phyloP scores from a whole-genome alignment of 1,284 basidiomycete genomes.

The Malassezia pachydermatis region DNA sequence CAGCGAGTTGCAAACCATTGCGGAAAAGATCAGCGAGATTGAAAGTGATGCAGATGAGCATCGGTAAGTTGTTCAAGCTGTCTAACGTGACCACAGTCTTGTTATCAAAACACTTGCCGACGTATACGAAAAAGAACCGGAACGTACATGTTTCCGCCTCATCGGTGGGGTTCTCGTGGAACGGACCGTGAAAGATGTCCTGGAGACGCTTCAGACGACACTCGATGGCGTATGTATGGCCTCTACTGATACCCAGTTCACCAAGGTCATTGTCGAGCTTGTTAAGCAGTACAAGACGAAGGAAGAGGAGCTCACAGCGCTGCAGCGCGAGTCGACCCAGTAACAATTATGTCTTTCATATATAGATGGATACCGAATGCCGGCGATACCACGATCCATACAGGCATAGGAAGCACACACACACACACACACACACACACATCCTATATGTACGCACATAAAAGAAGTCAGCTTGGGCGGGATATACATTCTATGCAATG shows the following conservation, averaged over 20 bases:
- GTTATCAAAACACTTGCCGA: constrained; percentile 74
- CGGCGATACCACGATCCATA: no score
- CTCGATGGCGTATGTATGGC: constrained; percentile 35
- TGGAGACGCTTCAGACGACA: constrained; percentile 57
- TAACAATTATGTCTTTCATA: no score
- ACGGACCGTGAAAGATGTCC: constrained; percentile 86
- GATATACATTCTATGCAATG: no score
- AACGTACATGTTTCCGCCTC: constrained; percentile 88
- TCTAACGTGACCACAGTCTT: constrained; percentile 54
- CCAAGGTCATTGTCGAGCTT: constrained; percentile 36
- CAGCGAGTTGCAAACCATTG: constrained; percentile 41
- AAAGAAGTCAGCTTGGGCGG: no score
- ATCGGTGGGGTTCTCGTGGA: constrained; percentile 94
- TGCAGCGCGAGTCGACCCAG: constrained; percentile 24
- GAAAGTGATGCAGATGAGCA: constrained; percentile 46
- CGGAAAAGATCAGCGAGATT: constrained; percentile 44
- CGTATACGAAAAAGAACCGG: constrained; percentile 58
- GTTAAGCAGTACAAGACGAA: constrained; percentile 46
- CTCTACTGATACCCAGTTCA: constrained; percentile 25
- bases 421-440: no score
- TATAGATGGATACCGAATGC: no score
- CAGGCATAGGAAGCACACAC: no score
- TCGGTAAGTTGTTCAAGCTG: constrained; percentile 24
- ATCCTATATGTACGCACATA: no score
- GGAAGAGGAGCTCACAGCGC: constrained; percentile 31